phyloP scores from a whole-genome alignment of 2,329 filamentous ascomycete species.

The Metarhizium anisopliae region DNA sequence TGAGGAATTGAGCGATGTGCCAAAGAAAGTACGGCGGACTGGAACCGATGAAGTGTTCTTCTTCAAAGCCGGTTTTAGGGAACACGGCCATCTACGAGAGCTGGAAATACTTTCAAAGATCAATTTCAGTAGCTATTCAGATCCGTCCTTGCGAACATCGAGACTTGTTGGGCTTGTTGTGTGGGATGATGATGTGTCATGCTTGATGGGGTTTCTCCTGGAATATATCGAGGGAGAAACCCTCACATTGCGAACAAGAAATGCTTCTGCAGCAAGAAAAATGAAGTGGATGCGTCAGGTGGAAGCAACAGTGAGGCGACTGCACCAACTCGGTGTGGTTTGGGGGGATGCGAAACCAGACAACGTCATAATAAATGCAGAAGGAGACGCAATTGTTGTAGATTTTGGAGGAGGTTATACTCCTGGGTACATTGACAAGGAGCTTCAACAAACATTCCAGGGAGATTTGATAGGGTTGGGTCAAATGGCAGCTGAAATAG shows the following conservation, averaged over 20 bases:
- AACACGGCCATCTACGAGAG: slow-evolving; percentile 6
- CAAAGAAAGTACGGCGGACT: slow-evolving; percentile 1
- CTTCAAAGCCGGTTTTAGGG: slow-evolving; percentile 7
- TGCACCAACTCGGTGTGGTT: slow-evolving; percentile 8
- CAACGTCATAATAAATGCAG: slow-evolving; percentile 8
- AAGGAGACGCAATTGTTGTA: slow-evolving; percentile 7
- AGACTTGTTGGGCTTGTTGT: slow-evolving; percentile 9
- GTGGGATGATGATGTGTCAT: slow-evolving; percentile 10
- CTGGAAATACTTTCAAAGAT: slow-evolving; percentile 6
- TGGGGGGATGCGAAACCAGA: slow-evolving; percentile 10
- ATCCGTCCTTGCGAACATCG: slow-evolving; percentile 3
- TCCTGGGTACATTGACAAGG: slow-evolving; percentile 3
- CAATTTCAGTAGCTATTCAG: neutral
- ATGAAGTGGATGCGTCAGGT: slow-evolving; percentile 10
- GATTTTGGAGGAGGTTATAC: slow-evolving; percentile 8
- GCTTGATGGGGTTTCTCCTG: no score
- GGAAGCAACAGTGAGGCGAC: slow-evolving; percentile 6
- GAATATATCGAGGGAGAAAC: neutral
- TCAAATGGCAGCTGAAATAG: no score
- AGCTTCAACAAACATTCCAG: neutral
- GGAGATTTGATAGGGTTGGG: neutral
- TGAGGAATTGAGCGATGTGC: slow-evolving; percentile 4
- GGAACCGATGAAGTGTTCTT: slow-evolving; percentile 4
- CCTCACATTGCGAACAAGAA: neutral
- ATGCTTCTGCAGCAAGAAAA: slow-evolving; percentile 2